Percentiles rank a stretch among this genome's conserved stretches.
Conservation (phyloP, 441 rosid species). For the Eruca vesicaria region DNA sequence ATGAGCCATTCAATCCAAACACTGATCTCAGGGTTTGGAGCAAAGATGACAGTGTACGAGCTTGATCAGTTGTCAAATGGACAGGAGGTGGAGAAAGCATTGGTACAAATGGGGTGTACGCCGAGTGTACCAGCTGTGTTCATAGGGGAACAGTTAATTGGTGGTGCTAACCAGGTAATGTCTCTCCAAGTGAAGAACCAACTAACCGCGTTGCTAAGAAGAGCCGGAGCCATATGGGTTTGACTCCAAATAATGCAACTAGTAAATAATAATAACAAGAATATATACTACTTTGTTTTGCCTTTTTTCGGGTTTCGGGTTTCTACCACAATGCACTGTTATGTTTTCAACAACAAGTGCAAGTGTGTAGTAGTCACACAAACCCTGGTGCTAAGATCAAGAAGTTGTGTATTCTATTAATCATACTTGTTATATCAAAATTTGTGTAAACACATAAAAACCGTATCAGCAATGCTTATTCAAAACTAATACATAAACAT, state of each 20-base stretch:
- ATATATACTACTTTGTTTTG: not conserved
- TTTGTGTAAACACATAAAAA: slow-evolving; percentile 8
- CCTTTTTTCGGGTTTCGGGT: not conserved
- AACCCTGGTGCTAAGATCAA: slow-evolving; percentile 7
- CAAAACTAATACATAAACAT: not conserved
- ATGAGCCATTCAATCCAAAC: slow-evolving; percentile 69
- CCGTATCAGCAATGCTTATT: slow-evolving; percentile 1
- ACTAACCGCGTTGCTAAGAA: slow-evolving; percentile 54
- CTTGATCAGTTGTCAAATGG: slow-evolving; percentile 66
- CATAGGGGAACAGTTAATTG: slow-evolving; percentile 66
- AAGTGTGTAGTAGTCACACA: slow-evolving; percentile 25
- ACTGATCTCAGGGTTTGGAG: slow-evolving; percentile 63
- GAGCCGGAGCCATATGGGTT: slow-evolving; percentile 77
- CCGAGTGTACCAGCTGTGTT: slow-evolving; percentile 69
- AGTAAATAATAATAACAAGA: slow-evolving; percentile 11
- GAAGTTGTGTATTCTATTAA: slow-evolving; percentile 18
- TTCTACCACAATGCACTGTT: slow-evolving; percentile 10
- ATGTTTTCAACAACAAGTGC: slow-evolving; percentile 30
- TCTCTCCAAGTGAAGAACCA: slow-evolving; percentile 61
- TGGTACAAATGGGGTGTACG: slow-evolving; percentile 51
- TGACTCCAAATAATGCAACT: slow-evolving; percentile 33
- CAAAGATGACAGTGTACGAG: slow-evolving; percentile 68
- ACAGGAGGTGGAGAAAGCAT: slow-evolving; percentile 55
- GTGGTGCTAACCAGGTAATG: slow-evolving; percentile 79
- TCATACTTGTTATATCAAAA: slow-evolving; percentile 12